Conservation (phyloP, 768 basidiomycete genomes). For the Gymnopilus junonius region DNA sequence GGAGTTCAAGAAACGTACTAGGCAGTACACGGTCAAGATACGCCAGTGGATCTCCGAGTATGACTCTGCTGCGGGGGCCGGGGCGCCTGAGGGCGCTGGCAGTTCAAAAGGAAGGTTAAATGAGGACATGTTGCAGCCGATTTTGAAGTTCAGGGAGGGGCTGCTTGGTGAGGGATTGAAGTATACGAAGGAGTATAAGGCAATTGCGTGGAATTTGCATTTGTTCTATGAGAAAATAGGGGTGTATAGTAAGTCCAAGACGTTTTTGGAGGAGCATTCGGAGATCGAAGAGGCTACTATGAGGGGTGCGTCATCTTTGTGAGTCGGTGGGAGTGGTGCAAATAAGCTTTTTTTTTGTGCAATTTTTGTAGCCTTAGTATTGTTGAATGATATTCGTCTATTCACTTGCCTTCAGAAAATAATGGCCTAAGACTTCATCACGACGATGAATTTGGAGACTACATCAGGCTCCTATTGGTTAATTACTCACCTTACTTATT, state of each 20-base stretch:
- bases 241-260: background rate
- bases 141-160: background rate
- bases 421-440: too few relatives aligned
- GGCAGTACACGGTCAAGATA: background rate
- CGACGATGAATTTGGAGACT: too few relatives aligned
- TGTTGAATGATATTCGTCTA: too few relatives aligned
- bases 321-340: too few relatives aligned
- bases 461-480: too few relatives aligned
- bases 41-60: background rate
- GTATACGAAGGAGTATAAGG: background rate
- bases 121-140: background rate
- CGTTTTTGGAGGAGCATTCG: background rate
- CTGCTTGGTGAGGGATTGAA: background rate
- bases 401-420: too few relatives aligned
- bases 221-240: background rate
- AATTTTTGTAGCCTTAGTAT: too few relatives aligned
- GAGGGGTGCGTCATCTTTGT: background rate
- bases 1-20: conserved; percentile 10
- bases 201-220: background rate
- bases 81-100: background rate
- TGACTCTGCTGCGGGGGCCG: background rate
- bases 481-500: too few relatives aligned
- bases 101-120: background rate
- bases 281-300: background rate
- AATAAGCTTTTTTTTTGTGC: too few relatives aligned